Conservation (phyloP, 352 stramenopile genomes). For the Phytophthora syringae region DNA sequence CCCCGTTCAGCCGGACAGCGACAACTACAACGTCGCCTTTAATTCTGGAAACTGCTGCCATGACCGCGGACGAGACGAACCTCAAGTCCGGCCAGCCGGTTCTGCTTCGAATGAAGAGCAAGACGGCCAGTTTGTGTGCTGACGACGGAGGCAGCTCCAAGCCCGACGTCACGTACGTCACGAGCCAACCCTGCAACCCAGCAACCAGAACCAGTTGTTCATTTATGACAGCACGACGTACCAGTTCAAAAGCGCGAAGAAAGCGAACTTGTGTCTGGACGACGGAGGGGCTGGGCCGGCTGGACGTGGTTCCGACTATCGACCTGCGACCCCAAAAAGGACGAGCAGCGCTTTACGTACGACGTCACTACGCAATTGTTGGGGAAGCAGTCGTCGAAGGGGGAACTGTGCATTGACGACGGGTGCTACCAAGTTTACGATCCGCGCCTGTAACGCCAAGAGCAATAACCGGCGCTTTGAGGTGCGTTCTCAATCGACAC, state of each 20-base stretch:
- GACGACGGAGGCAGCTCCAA: constrained; percentile 25
- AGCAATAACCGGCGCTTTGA: constrained; percentile 17
- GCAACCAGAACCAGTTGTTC: constrained; percentile 29
- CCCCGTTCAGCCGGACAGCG: neutral
- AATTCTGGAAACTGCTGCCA: neutral
- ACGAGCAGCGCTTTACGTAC: neutral
- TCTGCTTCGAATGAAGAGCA: constrained; percentile 10
- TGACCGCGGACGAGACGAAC: constrained; percentile 4
- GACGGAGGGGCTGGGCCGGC: constrained; percentile 11
- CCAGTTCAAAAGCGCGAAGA: constrained; percentile 20
- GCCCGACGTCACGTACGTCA: constrained; percentile 10
- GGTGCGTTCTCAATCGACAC: constrained; percentile 2
- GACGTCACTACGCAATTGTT: neutral
- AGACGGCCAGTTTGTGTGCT: constrained; percentile 22
- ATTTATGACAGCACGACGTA: constrained; percentile 18
- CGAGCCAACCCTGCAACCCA: constrained; percentile 19
- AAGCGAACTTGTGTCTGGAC: constrained; percentile 23
- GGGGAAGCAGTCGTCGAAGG: neutral
- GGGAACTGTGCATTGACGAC: neutral
- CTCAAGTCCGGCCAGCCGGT: neutral
- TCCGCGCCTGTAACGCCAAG: constrained; percentile 6
- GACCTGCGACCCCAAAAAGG: neutral
- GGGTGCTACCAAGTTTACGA: neutral
- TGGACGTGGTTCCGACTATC: constrained; percentile 9
- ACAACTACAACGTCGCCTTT: neutral